A percentile compares a stretch with the other conserved stretches of the same genome.
Evolutionary conservation across 2,329 filamentous ascomycete genomes (phyloP).

Genomic region (Cladophialophora psammophila): DNA sequence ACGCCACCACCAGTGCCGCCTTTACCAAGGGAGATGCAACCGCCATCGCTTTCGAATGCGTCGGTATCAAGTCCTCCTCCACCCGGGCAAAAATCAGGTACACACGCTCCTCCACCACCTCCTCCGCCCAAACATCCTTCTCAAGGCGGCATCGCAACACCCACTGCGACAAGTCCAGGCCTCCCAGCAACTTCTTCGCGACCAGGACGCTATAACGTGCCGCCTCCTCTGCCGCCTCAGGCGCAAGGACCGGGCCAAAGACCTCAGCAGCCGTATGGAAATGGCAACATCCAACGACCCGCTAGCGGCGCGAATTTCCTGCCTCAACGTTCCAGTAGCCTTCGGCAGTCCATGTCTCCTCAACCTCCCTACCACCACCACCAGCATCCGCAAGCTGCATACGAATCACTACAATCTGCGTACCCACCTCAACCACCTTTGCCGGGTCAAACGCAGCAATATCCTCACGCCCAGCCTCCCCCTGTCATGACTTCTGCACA

Average conservation of each 20-base stretch:
- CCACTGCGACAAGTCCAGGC: slow-evolving; percentile 17
- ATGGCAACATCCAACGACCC: slow-evolving; percentile 41
- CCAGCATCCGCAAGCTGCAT: slow-evolving; percentile 15
- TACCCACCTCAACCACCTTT: slow-evolving; percentile 38
- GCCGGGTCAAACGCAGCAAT: slow-evolving; percentile 26
- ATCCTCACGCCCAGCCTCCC: slow-evolving; percentile 25
- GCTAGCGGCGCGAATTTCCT: slow-evolving; percentile 44
- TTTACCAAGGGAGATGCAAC: slow-evolving; percentile 40
- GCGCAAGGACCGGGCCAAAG: slow-evolving; percentile 14
- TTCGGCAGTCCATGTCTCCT: slow-evolving; percentile 34
- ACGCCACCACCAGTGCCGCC: slow-evolving; percentile 45
- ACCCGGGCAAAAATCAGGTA: slow-evolving; percentile 42
- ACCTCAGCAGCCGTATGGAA: slow-evolving; percentile 35
- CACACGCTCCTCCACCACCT: slow-evolving; percentile 26
- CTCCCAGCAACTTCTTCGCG: neutral
- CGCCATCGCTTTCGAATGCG: slow-evolving; percentile 64
- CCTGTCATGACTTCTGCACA: slow-evolving; percentile 15
- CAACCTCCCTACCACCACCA: slow-evolving; percentile 28
- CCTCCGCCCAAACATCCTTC: slow-evolving; percentile 32
- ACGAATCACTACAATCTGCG: slow-evolving; percentile 28
- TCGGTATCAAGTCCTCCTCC: slow-evolving; percentile 56
- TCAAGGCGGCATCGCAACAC: slow-evolving; percentile 17
- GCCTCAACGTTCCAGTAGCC: slow-evolving; percentile 43
- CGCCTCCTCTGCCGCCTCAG: slow-evolving; percentile 37
- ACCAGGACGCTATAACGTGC: slow-evolving; percentile 40